Percentiles rank a stretch among this genome's conserved stretches.
phyloP scores from a whole-genome alignment of 2,329 filamentous ascomycete species.

The Trichoderma sp. region DNA sequence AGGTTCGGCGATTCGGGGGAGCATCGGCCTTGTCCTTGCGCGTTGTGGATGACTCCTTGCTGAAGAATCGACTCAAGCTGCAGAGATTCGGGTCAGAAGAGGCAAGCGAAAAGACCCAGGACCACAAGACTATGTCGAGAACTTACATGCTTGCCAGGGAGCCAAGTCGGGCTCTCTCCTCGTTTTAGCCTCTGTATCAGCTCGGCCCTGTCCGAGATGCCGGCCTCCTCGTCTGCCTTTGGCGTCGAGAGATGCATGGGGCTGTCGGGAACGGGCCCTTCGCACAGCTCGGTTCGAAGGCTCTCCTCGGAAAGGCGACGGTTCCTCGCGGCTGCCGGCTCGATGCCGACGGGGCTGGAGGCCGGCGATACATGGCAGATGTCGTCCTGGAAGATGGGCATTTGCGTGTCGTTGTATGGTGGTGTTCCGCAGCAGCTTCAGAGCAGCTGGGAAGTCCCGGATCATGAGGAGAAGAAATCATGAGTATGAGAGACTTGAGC shows the following conservation, averaged over 20 bases:
- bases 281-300: slow-evolving; percentile 62
- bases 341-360: slow-evolving; percentile 30
- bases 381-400: slow-evolving; percentile 63
- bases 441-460: background rate
- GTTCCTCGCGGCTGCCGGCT: slow-evolving; percentile 30
- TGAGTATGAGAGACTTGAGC: background rate
- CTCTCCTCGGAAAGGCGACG: slow-evolving; percentile 59
- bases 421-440: slow-evolving; percentile 30
- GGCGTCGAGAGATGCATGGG: slow-evolving; percentile 37
- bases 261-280: slow-evolving; percentile 56
- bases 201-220: slow-evolving; percentile 67
- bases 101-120: background rate
- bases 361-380: slow-evolving; percentile 42
- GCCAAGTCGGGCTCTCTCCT: slow-evolving; percentile 75
- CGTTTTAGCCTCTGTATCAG: slow-evolving; percentile 84
- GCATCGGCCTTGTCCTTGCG: slow-evolving; percentile 36
- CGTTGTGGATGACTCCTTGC: slow-evolving; percentile 30
- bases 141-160: slow-evolving; percentile 63
- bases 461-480: slow-evolving; percentile 17
- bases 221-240: slow-evolving; percentile 34
- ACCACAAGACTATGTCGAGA: background rate
- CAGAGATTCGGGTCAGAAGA: slow-evolving; percentile 11
- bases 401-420: slow-evolving; percentile 36
- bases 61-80: slow-evolving; percentile 47
- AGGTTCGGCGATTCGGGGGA: slow-evolving; percentile 46